Base-by-base conservation (phyloP, 352 stramenopile genomes). In the Phytophthora idaei region DNA sequence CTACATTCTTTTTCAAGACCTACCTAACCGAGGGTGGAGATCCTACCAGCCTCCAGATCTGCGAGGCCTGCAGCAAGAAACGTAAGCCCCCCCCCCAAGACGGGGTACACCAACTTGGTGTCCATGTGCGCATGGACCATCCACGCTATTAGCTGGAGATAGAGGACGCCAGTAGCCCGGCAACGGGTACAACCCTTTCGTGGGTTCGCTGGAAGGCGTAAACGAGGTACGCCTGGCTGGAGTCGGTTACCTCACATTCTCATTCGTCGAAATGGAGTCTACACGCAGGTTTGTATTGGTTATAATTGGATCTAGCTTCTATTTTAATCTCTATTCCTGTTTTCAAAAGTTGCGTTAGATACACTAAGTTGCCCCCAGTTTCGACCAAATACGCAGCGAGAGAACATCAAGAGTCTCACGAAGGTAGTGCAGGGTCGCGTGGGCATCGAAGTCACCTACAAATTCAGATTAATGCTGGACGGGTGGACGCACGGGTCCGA, bases 31-130 rank as follows among this genome's bases (percentile, higher is more conserved):
- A 28, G 8, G 17, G 12, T 6, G 42, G 42, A 4, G 42, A 48
- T 28, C 42, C 42, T 17, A 48, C 42, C 29, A n/a, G 42, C n/a
- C 42, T 48, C 6, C 42, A 48, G 42, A n/a, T 48, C 42, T 48
- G 42, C 42, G 29, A 48, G 17, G 42, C 42, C 5, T 21, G 21
- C 21, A 21, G 21, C 21, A 21, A 21, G 21, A 21, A 21, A 1
- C 21, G 21, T 21, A 21, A 29, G 42, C 17, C 28, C n/a, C 4
- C 7, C 17, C 14, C 42, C 15, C 42, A 48, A 48, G 11, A 48
- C 15, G 15, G 21, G 21, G 21, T 21, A 21, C 21, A 29, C 17
- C 42, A 48, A 48, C n/a, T 27, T 48, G 42, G 42, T 48, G 42
- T 48, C 42, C 42, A 48, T 7, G n/a, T 48, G n/a, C 15, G 15